Evolutionary conservation across 495 filamentous ascomycete genomes (phyloP), one percentile per base, ranked within the genome.

Genomic region (Letharia lupina): DNA sequence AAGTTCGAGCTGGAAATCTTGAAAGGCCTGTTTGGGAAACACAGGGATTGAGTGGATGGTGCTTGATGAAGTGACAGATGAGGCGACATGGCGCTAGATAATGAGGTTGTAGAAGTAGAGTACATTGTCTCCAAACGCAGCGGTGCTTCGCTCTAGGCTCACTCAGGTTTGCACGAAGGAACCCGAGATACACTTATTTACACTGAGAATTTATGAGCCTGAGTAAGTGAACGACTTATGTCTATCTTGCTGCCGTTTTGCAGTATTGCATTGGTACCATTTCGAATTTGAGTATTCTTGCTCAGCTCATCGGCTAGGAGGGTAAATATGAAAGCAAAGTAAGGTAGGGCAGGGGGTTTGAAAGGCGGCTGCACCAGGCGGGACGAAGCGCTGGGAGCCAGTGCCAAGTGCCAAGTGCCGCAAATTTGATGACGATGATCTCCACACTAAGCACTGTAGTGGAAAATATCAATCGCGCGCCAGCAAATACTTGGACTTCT

Each of bases 41-140:
- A 7, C 23, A 10, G 7, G 5, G 20, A 5, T 15, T 31, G 23
- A 12, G 48, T 31, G 28, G 4, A 31, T 28, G 23, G 23, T 20
- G 58, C 13, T n/a, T 61, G 28, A 61, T 23, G 58, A 42, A 61
- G 35, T 61, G 41, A 61, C 37, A 35, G 57, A 61, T 18, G 58
- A 44, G 39, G 42, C 41, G 58, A 61, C 37, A 42, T 35, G 37
- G 41, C 18, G 58, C 18, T 52, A 3, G 31, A 13, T 35, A 5
- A 33, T 16, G 52, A 13, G 28, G 8, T 9, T 56, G 52, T 56
- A 35, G 28, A 15, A 6, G 52, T 56, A 6, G 52, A 56, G 15
- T 16, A 35, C 31, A 35, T 33, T 28, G 52, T 7, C 2, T 33
- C 35, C 9, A 35, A 35, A 2, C 4, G 31, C 31, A 56, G 52